These are phyloP conservation scores for Salix exigua DNA, from an alignment of 345 rosid genomes.

Conservation along the genomic window DNA sequence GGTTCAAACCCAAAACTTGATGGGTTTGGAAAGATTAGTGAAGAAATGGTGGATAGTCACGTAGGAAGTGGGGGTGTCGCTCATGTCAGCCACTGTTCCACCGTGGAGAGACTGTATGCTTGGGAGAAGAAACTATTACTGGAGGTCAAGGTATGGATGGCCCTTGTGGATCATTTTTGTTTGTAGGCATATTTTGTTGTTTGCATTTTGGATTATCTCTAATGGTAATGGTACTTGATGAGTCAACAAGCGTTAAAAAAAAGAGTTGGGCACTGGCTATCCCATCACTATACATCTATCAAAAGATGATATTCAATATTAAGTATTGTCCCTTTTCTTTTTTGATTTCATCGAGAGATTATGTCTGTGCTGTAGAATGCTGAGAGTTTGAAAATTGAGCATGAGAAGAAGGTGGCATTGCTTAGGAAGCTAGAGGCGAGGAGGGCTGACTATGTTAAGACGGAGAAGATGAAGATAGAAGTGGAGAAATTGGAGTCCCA, in stretches of 20 bases:
- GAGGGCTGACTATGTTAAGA: constrained; percentile 76
- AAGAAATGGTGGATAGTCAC: constrained; percentile 21
- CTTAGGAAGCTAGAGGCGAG: constrained; percentile 79
- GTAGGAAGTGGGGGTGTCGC: background rate
- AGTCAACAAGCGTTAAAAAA: background rate
- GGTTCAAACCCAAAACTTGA: constrained; percentile 54
- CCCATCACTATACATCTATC: background rate
- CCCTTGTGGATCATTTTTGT: background rate
- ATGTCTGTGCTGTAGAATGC: constrained; percentile 41
- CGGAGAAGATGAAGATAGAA: constrained; percentile 75
- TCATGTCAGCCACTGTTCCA: constrained; percentile 61
- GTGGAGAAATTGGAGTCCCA: constrained; percentile 85
- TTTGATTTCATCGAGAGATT: background rate
- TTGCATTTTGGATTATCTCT: background rate
- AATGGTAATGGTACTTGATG: no score
- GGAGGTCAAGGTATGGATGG: constrained; percentile 74
- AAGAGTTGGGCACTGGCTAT: background rate
- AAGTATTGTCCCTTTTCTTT: background rate
- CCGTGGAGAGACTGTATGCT: constrained; percentile 79
- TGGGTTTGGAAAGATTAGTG: constrained; percentile 39
- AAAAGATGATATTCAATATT: background rate
- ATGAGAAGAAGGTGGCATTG: constrained; percentile 72
- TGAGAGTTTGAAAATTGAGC: constrained; percentile 64
- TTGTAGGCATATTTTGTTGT: background rate
- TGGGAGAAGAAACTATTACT: constrained; percentile 94